phyloP scores from a whole-genome alignment of 2,329 filamentous ascomycete species.

The Berkeleyomyces basicola region DNA sequence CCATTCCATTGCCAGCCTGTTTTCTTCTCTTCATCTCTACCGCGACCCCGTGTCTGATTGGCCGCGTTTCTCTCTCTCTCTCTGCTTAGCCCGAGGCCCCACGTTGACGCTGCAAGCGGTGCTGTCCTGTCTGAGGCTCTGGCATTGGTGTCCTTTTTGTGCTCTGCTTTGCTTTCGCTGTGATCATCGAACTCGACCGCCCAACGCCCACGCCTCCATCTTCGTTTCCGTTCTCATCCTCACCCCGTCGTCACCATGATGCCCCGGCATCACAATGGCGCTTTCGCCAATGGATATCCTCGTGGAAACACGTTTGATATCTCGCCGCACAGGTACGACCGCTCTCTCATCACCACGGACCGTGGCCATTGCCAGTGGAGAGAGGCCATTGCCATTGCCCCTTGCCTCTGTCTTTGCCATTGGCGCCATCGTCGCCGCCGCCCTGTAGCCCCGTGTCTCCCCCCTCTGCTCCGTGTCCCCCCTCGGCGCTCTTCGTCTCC shows the following conservation, averaged over 20 bases:
- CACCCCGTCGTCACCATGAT: constrained; percentile 45
- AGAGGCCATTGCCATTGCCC: constrained; percentile 4
- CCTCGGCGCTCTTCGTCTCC: too few relatives aligned
- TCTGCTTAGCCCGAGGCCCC: background rate
- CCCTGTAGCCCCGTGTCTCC: too few relatives aligned
- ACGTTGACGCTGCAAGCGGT: background rate
- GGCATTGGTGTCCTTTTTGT: background rate
- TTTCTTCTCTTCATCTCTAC: background rate
- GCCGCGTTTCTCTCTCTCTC: background rate
- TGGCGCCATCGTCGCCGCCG: too few relatives aligned
- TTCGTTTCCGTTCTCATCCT: background rate
- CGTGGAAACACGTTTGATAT: constrained; percentile 67
- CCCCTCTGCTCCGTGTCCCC: too few relatives aligned
- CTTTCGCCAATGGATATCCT: constrained; percentile 73
- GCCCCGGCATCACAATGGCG: constrained; percentile 61
- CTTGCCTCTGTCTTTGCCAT: background rate
- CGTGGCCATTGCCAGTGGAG: background rate
- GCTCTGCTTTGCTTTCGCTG: background rate
- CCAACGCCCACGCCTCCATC: background rate
- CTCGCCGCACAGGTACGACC: constrained; percentile 65
- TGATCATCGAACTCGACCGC: background rate
- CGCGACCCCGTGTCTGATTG: background rate
- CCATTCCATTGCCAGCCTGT: too few relatives aligned
- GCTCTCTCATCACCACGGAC: background rate
- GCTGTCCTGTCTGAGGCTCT: background rate